Conservation (phyloP, 768 basidiomycete genomes). For the Amanita jacksonii region DNA sequence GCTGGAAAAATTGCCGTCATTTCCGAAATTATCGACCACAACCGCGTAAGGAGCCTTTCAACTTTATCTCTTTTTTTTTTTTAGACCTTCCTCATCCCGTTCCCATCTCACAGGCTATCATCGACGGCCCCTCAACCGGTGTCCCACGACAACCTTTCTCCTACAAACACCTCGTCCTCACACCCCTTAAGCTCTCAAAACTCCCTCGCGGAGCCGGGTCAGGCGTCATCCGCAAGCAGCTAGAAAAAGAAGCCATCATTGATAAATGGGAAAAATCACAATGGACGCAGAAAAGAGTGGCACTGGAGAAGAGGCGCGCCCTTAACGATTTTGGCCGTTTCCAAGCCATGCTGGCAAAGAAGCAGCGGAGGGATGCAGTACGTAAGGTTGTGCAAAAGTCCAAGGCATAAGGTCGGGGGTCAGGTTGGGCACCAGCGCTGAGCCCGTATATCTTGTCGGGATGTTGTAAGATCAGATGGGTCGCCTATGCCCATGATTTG, state of each 20-base stretch:
- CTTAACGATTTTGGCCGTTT: slow-evolving; percentile 92
- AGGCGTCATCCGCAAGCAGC: slow-evolving; percentile 71
- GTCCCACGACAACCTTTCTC: slow-evolving; percentile 90
- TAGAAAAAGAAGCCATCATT: slow-evolving; percentile 77
- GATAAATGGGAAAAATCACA: slow-evolving; percentile 84
- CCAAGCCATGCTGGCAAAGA: slow-evolving; percentile 82
- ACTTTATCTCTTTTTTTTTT: background rate
- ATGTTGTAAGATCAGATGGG: too few relatives aligned
- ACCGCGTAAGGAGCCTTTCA: slow-evolving; percentile 55
- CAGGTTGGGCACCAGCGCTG: too few relatives aligned
- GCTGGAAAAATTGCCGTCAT: slow-evolving; percentile 91
- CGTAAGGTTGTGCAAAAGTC: slow-evolving; percentile 60
- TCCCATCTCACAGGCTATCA: slow-evolving; percentile 61
- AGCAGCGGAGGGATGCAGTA: slow-evolving; percentile 69
- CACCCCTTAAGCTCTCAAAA: slow-evolving; percentile 69
- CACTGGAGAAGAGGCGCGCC: slow-evolving; percentile 61
- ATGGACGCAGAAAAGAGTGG: slow-evolving; percentile 85
- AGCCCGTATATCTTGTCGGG: too few relatives aligned
- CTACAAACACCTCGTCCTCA: slow-evolving; percentile 90
- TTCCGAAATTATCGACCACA: slow-evolving; percentile 98
- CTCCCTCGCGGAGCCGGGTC: slow-evolving; percentile 85
- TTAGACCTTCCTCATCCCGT: background rate
- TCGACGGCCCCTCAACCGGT: slow-evolving; percentile 87
- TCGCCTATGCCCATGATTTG: too few relatives aligned
- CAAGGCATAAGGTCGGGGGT: slow-evolving; percentile 18